phyloP scores from a whole-genome alignment of 179 eudicot genomes.

The Carnegiea gigantea region DNA sequence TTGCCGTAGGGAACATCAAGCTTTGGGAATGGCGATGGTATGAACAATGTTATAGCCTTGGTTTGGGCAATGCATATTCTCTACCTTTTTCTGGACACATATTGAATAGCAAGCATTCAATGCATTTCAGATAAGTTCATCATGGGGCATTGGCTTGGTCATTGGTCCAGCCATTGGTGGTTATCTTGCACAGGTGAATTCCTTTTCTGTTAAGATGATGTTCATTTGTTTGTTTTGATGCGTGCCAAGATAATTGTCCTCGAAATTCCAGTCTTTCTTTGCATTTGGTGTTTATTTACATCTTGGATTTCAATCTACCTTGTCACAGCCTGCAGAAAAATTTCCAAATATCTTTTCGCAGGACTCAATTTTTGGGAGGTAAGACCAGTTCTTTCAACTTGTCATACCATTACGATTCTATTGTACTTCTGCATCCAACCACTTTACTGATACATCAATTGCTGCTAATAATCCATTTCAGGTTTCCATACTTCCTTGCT shows the following conservation, averaged over 20 bases:
- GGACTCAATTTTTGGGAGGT: constrained; percentile 70
- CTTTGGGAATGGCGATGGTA: constrained; percentile 64
- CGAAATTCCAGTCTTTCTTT: neutral
- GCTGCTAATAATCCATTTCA: constrained; percentile 24
- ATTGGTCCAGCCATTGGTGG: constrained; percentile 43
- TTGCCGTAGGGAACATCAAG: constrained; percentile 60
- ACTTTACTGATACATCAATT: neutral
- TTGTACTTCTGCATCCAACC: neutral
- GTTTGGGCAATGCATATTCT: constrained; percentile 2
- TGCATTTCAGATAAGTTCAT: constrained; percentile 32
- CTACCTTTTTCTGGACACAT: neutral
- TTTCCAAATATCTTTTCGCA: constrained; percentile 53
- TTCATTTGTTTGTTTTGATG: neutral
- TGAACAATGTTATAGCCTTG: constrained; percentile 18
- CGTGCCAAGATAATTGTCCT: neutral
- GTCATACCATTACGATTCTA: neutral
- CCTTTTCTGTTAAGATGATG: neutral
- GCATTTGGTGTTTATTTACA: neutral
- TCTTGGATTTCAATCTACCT: neutral
- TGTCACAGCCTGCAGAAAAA: constrained; percentile 62
- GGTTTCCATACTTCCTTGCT: constrained; percentile 68
- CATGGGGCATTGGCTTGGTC: constrained; percentile 45
- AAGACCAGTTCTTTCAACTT: neutral
- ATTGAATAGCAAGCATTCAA: constrained; percentile 10
- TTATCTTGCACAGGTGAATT: constrained; percentile 39